A percentile compares a stretch with the other conserved stretches of the same genome.
Conservation (phyloP, 73 alveolate genomes). For the Tetrahymena thermophila region DNA sequence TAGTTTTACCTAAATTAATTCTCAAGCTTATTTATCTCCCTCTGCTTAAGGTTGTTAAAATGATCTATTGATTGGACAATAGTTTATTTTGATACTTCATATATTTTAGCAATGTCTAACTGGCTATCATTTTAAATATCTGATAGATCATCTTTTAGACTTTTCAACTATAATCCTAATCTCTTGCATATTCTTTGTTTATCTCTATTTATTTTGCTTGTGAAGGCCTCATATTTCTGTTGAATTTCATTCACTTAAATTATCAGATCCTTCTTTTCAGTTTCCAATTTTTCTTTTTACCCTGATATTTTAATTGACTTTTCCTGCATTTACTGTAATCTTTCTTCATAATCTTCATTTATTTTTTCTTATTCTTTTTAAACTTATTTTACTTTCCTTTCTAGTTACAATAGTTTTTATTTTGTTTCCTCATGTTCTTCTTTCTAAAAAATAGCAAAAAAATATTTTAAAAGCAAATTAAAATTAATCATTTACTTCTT, state of each 20-base stretch:
- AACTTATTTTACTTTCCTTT: not conserved
- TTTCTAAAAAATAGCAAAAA: not conserved
- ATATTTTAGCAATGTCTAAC: not conserved
- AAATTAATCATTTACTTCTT: not conserved
- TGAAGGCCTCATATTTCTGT: not conserved
- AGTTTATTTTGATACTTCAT: not conserved
- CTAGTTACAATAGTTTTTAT: not conserved
- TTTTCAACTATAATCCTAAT: not conserved
- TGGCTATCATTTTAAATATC: not conserved
- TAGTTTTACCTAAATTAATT: not conserved
- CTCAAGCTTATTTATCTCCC: not conserved
- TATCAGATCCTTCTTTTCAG: not conserved
- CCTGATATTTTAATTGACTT: not conserved
- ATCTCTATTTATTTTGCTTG: not conserved
- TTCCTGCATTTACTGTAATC: not conserved
- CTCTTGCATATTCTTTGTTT: not conserved
- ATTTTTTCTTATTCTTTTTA: not conserved
- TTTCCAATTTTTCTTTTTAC: not conserved
- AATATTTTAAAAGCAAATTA: not conserved
- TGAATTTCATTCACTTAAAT: not conserved
- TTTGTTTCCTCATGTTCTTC: not conserved
- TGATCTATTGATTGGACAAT: not conserved
- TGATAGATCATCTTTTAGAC: not conserved
- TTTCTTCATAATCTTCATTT: not conserved
- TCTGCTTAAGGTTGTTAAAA: not conserved